Base-by-base conservation (phyloP, 164 flowering plant species). In the Berberis vulgaris region DNA sequence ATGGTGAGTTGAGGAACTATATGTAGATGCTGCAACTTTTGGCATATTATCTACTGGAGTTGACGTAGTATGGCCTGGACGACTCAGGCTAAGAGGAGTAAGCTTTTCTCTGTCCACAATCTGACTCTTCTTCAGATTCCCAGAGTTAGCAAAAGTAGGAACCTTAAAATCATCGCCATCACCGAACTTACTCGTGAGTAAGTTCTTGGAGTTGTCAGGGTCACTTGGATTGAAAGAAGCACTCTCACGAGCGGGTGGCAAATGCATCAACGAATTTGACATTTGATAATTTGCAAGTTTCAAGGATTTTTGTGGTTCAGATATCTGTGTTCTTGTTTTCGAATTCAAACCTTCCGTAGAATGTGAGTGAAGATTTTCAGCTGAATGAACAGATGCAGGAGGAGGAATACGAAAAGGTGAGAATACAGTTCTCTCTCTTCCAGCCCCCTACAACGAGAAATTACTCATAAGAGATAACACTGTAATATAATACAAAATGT, bases 101-200 rank as follows among this genome's bases (percentile, higher is more conserved):
- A 57, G 41, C 63, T 65, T 76, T 70, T 71, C 82, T 57, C 26
- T 61, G 40, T 73, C 72, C 6, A 49, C 11, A 38, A 13, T 71
- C 53, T 62, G 74, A 63, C 60, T 26, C 42, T 54, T 68, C 40
- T 50, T 61, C 49, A 47, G 26, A 58, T 5, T 57, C 11, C 59
- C 67, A 43, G 67, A 59, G 45, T 58, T 68, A 39, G 13, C 59
- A 66, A 67, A 52, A 12, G 54, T 41, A 54, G 79, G 73, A 66
- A 74, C 71, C 62, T 52, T 57, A 39, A 57, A 39, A 59, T 69
- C 71, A 60, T 68, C 74, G 42, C 62, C 71, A 41, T 67, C 67
- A 45, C 62, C 64, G 54, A 12, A 64, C 47, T 60, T 67, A 70
- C 67, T 72, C 43, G 5, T 3, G 40, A 62, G 57, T 8, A 52